Percentiles rank a stretch among this genome's conserved stretches.
Conservation (phyloP, 768 basidiomycete genomes). For the Auricularia sp. region DNA sequence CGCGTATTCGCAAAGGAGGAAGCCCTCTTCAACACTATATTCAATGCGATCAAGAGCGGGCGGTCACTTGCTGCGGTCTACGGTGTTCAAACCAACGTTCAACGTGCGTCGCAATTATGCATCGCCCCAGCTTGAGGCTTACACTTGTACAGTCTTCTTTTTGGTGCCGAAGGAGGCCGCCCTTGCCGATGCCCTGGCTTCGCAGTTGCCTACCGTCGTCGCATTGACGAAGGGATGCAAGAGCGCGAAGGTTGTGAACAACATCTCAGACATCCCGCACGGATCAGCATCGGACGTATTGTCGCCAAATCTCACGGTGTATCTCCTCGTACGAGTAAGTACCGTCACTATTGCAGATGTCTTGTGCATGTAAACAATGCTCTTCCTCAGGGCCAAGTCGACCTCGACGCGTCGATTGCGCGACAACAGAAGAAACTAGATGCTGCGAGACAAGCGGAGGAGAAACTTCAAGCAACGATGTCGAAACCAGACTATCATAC, state of each 20-base stretch:
- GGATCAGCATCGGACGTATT: slow-evolving; percentile 84
- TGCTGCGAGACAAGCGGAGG: slow-evolving; percentile 53
- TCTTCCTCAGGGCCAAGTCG: slow-evolving; percentile 65
- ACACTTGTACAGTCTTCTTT: slow-evolving; percentile 52
- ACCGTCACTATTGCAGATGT: neutral
- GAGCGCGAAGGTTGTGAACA: slow-evolving; percentile 55
- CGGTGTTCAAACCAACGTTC: slow-evolving; percentile 76
- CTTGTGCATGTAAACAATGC: neutral
- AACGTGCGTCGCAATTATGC: slow-evolving; percentile 38
- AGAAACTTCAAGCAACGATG: slow-evolving; percentile 68
- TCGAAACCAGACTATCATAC: slow-evolving; percentile 66
- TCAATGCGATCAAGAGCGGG: slow-evolving; percentile 64
- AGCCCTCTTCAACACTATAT: slow-evolving; percentile 76
- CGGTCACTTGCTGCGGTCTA: slow-evolving; percentile 85
- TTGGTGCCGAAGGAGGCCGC: slow-evolving; percentile 56
- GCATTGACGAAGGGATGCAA: slow-evolving; percentile 85
- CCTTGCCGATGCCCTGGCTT: slow-evolving; percentile 40
- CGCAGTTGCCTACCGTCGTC: slow-evolving; percentile 64
- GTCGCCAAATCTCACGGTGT: slow-evolving; percentile 59
- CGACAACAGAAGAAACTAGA: slow-evolving; percentile 88
- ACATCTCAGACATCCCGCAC: slow-evolving; percentile 58
- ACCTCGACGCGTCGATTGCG: slow-evolving; percentile 76
- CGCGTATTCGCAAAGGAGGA: slow-evolving; percentile 66
- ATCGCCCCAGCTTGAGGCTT: neutral
- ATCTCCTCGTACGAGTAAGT: slow-evolving; percentile 77